Conservation (phyloP, 192 early-diverging fungal species). For the Rhizoclosmatium globosum region DNA sequence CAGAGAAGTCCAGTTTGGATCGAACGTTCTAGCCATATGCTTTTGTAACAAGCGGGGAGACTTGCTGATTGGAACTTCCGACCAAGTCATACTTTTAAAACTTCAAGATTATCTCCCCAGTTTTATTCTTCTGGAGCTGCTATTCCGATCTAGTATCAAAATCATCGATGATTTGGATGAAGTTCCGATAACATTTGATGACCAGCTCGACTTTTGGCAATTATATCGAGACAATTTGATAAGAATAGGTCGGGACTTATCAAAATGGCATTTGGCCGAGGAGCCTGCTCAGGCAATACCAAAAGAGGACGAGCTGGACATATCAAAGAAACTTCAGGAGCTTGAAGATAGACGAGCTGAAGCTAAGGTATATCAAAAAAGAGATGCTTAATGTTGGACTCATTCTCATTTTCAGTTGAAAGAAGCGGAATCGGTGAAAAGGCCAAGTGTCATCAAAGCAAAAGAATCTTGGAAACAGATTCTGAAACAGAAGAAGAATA, state of each 20-base stretch:
- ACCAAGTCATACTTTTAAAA: constrained; percentile 54
- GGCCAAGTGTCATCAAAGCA: background rate
- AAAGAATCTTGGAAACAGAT: constrained; percentile 3
- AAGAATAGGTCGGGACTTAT: constrained; percentile 32
- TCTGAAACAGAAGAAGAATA: background rate
- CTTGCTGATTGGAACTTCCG: constrained; percentile 52
- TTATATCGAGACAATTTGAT: constrained; percentile 41
- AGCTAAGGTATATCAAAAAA: background rate
- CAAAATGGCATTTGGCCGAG: constrained; percentile 45
- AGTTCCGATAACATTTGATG: constrained; percentile 52
- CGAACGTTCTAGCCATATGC: constrained; percentile 38
- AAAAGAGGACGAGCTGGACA: background rate
- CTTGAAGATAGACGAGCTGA: constrained; percentile 8
- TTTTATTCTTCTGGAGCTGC: constrained; percentile 41
- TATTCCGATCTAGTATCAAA: background rate
- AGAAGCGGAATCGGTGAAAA: too few species aligned
- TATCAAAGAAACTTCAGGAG: constrained; percentile 6
- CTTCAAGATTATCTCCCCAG: constrained; percentile 61
- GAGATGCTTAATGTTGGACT: background rate
- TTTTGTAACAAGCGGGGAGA: constrained; percentile 60
- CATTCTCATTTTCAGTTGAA: too few species aligned
- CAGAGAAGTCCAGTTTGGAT: constrained; percentile 63
- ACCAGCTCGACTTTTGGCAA: constrained; percentile 56
- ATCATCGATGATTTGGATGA: constrained; percentile 55
- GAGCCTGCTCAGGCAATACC: background rate